phyloP scores from a whole-genome alignment of 768 basidiomycete species.

The Pulveroboletus ravenelii region DNA sequence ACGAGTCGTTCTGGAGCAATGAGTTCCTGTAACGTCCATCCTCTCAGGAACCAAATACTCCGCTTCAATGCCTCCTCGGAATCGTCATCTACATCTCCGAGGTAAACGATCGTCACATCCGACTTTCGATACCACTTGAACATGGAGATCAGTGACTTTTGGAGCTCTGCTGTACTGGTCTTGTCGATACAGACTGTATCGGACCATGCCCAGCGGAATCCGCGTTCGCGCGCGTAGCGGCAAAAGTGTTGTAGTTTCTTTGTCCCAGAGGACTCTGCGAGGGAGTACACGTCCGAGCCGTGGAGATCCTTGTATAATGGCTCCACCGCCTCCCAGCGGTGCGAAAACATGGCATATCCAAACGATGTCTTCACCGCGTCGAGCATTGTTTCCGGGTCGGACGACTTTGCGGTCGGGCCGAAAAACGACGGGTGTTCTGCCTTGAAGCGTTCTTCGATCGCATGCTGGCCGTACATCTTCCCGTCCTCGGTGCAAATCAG shows the following conservation, averaged over 20 bases:
- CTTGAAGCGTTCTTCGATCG: slow-evolving; percentile 14
- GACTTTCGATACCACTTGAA: slow-evolving; percentile 28
- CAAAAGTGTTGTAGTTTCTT: slow-evolving; percentile 19
- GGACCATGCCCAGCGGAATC: slow-evolving; percentile 25
- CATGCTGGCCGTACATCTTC: slow-evolving; percentile 18
- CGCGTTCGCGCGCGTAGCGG: slow-evolving; percentile 13
- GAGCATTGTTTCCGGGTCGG: neutral
- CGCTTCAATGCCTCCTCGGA: slow-evolving; percentile 11
- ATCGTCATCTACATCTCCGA: slow-evolving; percentile 16
- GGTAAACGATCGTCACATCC: slow-evolving; percentile 22
- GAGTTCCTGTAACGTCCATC: slow-evolving; percentile 27
- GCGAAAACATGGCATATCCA: slow-evolving; percentile 23
- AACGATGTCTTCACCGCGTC: slow-evolving; percentile 13
- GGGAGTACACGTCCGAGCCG: slow-evolving; percentile 12
- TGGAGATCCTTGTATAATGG: slow-evolving; percentile 16
- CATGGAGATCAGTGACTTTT: slow-evolving; percentile 29
- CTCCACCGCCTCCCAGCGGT: slow-evolving; percentile 19
- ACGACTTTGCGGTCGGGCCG: slow-evolving; percentile 2
- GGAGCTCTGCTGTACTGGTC: slow-evolving; percentile 24
- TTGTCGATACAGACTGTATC: slow-evolving; percentile 31
- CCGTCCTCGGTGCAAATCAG: slow-evolving; percentile 24
- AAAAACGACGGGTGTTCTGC: slow-evolving; percentile 11
- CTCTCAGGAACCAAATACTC: slow-evolving; percentile 24
- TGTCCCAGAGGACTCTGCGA: slow-evolving; percentile 9
- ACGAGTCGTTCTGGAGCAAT: slow-evolving; percentile 21